These are phyloP conservation scores for Vanilla planifolia DNA, from an alignment of 106 monocot species.

Conservation along the genomic window DNA sequence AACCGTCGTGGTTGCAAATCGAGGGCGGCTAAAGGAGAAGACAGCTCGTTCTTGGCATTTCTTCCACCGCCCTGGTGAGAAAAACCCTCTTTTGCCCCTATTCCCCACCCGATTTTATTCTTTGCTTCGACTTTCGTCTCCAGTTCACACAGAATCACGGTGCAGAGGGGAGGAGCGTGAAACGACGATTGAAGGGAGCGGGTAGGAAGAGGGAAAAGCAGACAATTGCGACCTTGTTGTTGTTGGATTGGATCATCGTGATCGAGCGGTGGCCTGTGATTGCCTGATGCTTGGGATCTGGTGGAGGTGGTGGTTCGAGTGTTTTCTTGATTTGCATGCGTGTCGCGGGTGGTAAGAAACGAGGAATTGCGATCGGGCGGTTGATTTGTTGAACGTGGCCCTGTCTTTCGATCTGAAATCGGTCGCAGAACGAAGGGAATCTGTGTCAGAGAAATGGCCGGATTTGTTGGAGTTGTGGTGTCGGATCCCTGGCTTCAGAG, in stretches of 20 bases:
- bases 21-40: constrained; percentile 9
- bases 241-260: background rate
- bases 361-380: background rate
- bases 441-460: constrained; percentile 15
- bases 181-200: background rate
- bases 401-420: constrained; percentile 1
- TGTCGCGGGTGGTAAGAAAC: background rate
- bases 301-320: background rate
- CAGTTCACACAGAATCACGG: constrained; percentile 1
- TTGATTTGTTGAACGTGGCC: background rate
- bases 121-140: background rate
- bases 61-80: constrained; percentile 1
- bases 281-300: background rate
- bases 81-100: background rate
- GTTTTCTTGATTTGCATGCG: constrained; percentile 1
- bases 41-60: background rate
- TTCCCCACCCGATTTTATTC: background rate
- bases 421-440: background rate
- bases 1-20: constrained; percentile 13
- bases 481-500: constrained; percentile 63
- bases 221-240: background rate
- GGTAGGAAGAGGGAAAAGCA: background rate
- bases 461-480: constrained; percentile 45
- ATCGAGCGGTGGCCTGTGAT: background rate
- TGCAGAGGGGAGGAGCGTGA: background rate